Evolutionary conservation across 148 eudicot genomes (phyloP), one percentile per base, ranked within the genome.

Genomic region (Heliamphora exappendiculata): DNA sequence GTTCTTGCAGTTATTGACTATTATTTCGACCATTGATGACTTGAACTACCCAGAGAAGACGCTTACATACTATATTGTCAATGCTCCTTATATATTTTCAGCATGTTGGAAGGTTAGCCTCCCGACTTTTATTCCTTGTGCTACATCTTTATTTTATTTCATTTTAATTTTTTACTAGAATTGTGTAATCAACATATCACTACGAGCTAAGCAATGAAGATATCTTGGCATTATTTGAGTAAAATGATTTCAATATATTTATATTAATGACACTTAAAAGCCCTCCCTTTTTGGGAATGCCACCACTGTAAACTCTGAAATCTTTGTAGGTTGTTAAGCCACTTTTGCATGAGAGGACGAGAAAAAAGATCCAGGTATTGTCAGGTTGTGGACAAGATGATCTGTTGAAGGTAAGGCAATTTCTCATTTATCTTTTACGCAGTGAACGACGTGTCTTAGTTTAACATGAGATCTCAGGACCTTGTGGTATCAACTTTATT

Each of bases 31-130:
- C 14, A 91, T 94, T 65, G 98, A 94, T 79, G 98, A 94, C 84
- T 79, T 94, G 71, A 94, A 94, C 84, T 94, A 94, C 84, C 98
- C 98, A 50, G 98, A 94, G 90, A 94, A 91, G 89, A 91, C 98
- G 0, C 89, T 88, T 67, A 91, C 96, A 22, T 93, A 93, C 82
- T 93, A 78, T 83, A 87, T 93, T 26, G 98, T 89, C 51, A 93
- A 93, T 74, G 93, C 91, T 36, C 98, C 98, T 9, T 93, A 89
- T 72, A 86, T 93, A 81, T 93, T 93, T 84, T 89, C 98, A 64
- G 93, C 96, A 22, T 93, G 98, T 81, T 93, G 98, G 98, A 93
- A 91, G 96, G 98, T 93, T 80, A 39, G 84, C 42, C 80, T 63
- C 44, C 8, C 29, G 22, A 11, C 71, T 76, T 47, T 51, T 22